A percentile compares a stretch with the other conserved stretches of the same genome.
Evolutionary conservation across 345 rosid genomes (phyloP).

Genomic region (Orychophragmus violaceus): DNA sequence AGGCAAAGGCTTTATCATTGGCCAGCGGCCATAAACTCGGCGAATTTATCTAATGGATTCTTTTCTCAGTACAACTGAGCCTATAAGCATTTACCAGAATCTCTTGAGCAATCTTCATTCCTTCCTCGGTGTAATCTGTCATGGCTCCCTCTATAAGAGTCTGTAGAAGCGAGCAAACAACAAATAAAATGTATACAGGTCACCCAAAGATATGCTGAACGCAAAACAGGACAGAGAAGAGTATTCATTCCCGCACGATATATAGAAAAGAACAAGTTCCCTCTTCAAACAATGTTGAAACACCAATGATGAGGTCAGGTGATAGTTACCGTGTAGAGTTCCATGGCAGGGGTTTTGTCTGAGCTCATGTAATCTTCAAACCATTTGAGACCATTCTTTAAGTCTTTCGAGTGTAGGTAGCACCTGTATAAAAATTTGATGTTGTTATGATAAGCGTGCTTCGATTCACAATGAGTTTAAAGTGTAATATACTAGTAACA

Average conservation of each 20-base stretch:
- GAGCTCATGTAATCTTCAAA: constrained; percentile 57
- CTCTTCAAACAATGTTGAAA: background rate
- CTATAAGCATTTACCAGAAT: constrained; percentile 47
- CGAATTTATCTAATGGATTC: background rate
- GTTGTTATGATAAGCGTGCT: background rate
- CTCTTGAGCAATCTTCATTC: constrained; percentile 91
- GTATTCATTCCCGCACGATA: background rate
- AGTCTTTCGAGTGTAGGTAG: constrained; percentile 64
- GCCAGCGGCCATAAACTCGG: background rate
- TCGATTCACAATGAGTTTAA: background rate
- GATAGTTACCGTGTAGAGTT: constrained; percentile 61
- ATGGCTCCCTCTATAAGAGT: constrained; percentile 85
- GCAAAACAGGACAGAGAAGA: background rate
- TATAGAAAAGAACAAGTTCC: background rate
- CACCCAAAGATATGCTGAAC: background rate
- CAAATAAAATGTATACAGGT: background rate
- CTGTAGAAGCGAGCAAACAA: constrained; percentile 37
- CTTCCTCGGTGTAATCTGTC: constrained; percentile 68
- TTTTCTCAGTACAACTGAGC: background rate
- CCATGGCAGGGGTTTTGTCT: constrained; percentile 42
- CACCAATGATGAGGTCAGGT: constrained; percentile 1
- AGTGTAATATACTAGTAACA: background rate
- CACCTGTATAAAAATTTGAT: constrained; percentile 44
- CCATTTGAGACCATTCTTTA: constrained; percentile 54
- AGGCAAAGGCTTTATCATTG: background rate